phyloP scores from a whole-genome alignment of 768 basidiomycete species.

The Mrakia blollopis region DNA sequence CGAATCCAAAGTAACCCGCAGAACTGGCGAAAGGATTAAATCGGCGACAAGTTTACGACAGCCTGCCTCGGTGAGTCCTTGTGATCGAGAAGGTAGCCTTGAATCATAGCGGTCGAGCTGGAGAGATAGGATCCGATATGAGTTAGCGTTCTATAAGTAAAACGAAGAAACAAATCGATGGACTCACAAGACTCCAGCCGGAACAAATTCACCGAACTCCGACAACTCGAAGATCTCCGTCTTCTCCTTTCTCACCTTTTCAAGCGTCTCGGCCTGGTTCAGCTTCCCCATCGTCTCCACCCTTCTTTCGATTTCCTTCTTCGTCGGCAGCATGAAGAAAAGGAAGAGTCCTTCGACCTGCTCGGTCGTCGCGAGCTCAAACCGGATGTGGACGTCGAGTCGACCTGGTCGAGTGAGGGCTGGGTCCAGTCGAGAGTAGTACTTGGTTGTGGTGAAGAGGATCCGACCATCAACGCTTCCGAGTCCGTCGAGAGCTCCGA shows the following conservation, averaged over 20 bases:
- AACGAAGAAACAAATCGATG: slow-evolving; percentile 43
- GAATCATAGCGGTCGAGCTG: slow-evolving; percentile 54
- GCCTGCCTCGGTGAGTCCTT: slow-evolving; percentile 60
- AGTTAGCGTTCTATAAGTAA: slow-evolving; percentile 42
- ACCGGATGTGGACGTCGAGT: slow-evolving; percentile 74
- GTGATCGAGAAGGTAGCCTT: slow-evolving; percentile 72
- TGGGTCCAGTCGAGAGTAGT: slow-evolving; percentile 55
- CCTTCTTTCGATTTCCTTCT: slow-evolving; percentile 3
- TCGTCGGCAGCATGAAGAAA: slow-evolving; percentile 44
- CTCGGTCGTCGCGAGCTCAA: slow-evolving; percentile 62
- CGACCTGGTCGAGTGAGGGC: slow-evolving; percentile 72
- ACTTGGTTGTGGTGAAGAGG: slow-evolving; percentile 62
- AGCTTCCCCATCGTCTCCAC: background rate
- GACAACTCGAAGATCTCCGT: slow-evolving; percentile 47
- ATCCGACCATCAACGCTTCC: slow-evolving; percentile 75
- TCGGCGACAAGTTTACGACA: slow-evolving; percentile 66
- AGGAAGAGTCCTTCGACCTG: slow-evolving; percentile 64
- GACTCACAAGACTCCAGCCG: background rate
- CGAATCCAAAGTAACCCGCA: too few species aligned
- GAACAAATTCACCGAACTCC: background rate
- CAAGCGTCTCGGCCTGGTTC: slow-evolving; percentile 14
- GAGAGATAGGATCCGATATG: slow-evolving; percentile 14
- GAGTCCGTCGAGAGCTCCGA: slow-evolving; percentile 72
- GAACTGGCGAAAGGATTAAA: too few species aligned
- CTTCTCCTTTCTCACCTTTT: slow-evolving; percentile 35